Base-by-base conservation (phyloP, 179 eudicot species). In the Sideroxylon spinosum region DNA sequence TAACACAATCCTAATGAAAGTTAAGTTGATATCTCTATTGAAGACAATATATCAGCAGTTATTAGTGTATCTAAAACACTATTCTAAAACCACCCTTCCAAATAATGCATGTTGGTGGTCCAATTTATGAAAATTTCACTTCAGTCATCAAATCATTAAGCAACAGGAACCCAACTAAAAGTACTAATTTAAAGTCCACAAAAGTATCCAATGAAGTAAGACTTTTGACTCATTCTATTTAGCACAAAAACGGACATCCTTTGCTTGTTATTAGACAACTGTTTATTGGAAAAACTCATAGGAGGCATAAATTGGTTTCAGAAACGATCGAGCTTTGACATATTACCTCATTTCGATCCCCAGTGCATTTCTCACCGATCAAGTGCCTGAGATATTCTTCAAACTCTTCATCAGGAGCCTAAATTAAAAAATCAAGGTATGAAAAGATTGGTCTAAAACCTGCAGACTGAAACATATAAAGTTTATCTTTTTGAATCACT, bases 401-500 rank as follows among this genome's bases (percentile, higher is more conserved):
- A 80, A 91, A 95, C 81, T 95, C 99, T 89, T 95, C 99, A 83
- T 95, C 95, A 37, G 97, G 99, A 76, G 97, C 99, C 99, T 95
- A 81, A 46, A 80, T 56, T 52, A 71, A 76, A 71, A 59, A 82
- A 73, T 49, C 44, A 64, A 3, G 76, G 74, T 37, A 64, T 16
- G 37, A 17, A 56, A 62, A 66, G 57, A 53, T 28, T 74, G 46
- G 75, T 48, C 49, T 55, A 16, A 17, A 49, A 76, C 50, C 25
- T 26, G 20, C 63, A 64, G 50, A 49, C 44, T 46, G 7, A 29
- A 48, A 53, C n/a, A 26, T 12, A 14, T 1, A 28, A 20, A 65
- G 13, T 49, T 62, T 12, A 29, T 53, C 75, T 9, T 37, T 26
- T 48, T 25, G 32, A 52, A 64, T 73, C 26, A 3, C 61, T 12